Evolutionary conservation across 148 eudicot genomes (phyloP).

Genomic region (Fagopyrum homotropicum): DNA sequence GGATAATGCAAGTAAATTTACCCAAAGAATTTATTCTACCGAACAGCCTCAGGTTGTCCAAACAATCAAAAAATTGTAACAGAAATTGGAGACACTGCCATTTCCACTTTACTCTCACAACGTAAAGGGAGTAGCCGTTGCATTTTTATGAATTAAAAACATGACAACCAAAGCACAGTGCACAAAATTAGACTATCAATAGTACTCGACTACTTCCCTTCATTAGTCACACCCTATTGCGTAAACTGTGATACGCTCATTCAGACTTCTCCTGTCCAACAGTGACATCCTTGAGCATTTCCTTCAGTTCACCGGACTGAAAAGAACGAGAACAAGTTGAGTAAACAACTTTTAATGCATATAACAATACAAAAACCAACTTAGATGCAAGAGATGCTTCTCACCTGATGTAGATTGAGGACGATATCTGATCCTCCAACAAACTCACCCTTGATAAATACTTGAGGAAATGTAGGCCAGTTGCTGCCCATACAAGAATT

Average conservation of each 20-base stretch:
- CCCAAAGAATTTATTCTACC: no score
- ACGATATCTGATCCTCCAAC: slow-evolving; percentile 78
- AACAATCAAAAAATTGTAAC: no score
- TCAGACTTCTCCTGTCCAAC: slow-evolving; percentile 20
- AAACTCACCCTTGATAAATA: slow-evolving; percentile 74
- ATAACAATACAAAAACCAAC: background rate
- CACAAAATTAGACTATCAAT: background rate
- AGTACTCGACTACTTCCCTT: no score
- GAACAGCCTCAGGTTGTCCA: no score
- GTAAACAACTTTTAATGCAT: background rate
- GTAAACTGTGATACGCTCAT: background rate
- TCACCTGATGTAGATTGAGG: slow-evolving; percentile 70
- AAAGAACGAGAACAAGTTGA: slow-evolving; percentile 1
- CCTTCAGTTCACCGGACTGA: slow-evolving; percentile 49
- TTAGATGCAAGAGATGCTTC: background rate
- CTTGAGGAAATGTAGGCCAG: slow-evolving; percentile 82
- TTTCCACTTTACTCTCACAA: no score
- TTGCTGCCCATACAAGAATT: slow-evolving; percentile 33
- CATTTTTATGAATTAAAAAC: no score
- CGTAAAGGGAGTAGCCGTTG: no score
- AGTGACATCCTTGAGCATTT: slow-evolving; percentile 39
- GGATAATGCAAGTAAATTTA: no score
- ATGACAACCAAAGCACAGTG: background rate
- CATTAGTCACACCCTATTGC: no score
- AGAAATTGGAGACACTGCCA: no score